Base-by-base conservation (phyloP, 2,329 filamentous ascomycete species). In the Triangularia verruculosa region DNA sequence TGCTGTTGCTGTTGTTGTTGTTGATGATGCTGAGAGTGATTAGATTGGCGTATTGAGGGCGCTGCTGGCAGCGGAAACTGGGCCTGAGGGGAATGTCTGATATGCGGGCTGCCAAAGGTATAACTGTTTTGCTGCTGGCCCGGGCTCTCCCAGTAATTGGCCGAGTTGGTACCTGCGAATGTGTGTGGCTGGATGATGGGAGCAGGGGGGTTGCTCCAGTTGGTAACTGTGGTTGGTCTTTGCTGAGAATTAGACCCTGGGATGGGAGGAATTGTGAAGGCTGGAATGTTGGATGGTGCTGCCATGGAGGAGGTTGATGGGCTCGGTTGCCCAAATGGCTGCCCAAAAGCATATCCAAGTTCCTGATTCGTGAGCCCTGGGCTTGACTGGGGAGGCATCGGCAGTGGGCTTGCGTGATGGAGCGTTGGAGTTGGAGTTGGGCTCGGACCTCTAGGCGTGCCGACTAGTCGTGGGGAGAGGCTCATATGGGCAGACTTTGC, bases 151-250 rank as follows among this genome's bases (percentile, higher is more conserved):
- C 82, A 83, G 67, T 78, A 78, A 52, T 73, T 76, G 57, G 74
- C 43, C 62, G 74, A 75, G 69, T 78, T 76, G 17, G 75, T 76
- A 34, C 76, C 76, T 60, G 83, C 82, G 62, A 83, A 83, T 6
- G 78, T 73, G 62, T 84, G 84, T 0, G 83, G 82, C 1, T 82
- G 81, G 57, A 85, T 81, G 67, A 85, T 82, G 0, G 80, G 81
- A 0, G 81, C 75, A 7, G 81, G 81, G 0, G 81, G 80, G 11
- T 77, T 79, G 73, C 83, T 85, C 84, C 84, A 86, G 64, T 79
- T 76, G 5, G 77, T 76, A 3, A 78, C 72, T 6, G 75, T 76
- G 1, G 77, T 75, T 3, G 79, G 80, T 47, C 80, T 77, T 63
- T 79, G 80, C 22, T 76, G 77, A 63, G 64, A 64, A 64, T 63